Base-by-base conservation (phyloP, 1,284 basidiomycete species). In the Phylloboletellus chloephorus region DNA sequence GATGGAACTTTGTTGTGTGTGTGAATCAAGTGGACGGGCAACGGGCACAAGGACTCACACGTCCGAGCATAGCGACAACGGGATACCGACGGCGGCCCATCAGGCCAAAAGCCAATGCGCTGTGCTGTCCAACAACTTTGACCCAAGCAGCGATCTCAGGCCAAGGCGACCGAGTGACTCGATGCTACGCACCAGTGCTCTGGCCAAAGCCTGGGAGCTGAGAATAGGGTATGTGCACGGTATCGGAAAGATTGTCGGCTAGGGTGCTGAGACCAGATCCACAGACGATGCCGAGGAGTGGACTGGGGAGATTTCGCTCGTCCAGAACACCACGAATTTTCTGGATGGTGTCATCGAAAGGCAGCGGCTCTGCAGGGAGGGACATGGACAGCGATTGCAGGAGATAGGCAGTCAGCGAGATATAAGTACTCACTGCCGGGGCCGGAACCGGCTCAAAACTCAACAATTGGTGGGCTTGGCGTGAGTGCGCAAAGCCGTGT, bases 61-160 rank as follows among this genome's bases (percentile, higher is more conserved):
- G 72, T 49, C 88, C 88, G 16, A 91, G 77, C 82, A 90, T 90
- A 2, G 81, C 87, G 2, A 91, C 85, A 2, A 87, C 86, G 0
- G 88, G 83, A 0, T 84, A 71, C 53, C 61, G 69, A 10, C 66
- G 72, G 22, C 64, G 60, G 1, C 85, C 80, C 49, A 90, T 67
- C 26, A 80, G 63, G 4, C 88, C 88, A 63, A 92, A 90, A 0
- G 85, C 88, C 13, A 92, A 69, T 7, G 71, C 63, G 44, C 84
- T 88, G 60, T 77, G 76, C 54, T 92, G 89, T 15, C 89, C 89
- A 17, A 63, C 65, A 8, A 90, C 88, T 79, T 54, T 41, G 25
- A 29, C 13, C 9, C 31, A 15, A 35, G 4, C 1, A 28, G 28
- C 19, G 13, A 32, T 31, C 17, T 48, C 29, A 33, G 22, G 3